Conservation (phyloP, 2,329 filamentous ascomycete species). For the Nakataea oryzae region DNA sequence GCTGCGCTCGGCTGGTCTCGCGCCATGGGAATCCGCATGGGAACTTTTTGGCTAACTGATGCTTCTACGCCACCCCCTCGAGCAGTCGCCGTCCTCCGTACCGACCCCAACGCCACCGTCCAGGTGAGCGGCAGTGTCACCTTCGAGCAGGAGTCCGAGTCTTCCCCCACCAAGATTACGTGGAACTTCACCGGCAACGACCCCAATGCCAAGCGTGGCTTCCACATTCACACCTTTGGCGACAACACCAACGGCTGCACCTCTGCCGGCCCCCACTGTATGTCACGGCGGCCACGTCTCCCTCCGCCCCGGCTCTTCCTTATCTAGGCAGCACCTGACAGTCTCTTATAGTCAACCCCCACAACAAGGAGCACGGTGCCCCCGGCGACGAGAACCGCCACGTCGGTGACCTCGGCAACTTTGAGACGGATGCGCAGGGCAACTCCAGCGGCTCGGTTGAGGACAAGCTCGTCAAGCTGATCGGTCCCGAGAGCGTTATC, state of each 20-base stretch:
- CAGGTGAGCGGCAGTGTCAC: conserved; percentile 87
- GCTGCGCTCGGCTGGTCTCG: background rate
- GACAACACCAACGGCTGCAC: conserved; percentile 99
- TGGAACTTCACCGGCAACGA: conserved; percentile 93
- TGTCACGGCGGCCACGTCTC: conserved; percentile 24
- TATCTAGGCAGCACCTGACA: background rate
- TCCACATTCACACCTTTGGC: conserved; percentile 98
- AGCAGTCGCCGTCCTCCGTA: conserved; percentile 88
- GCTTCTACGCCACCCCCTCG: too few relatives aligned
- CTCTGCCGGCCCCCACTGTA: conserved; percentile 94
- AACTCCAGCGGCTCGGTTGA: conserved; percentile 71
- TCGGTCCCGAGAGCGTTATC: conserved; percentile 88
- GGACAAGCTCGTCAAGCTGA: conserved; percentile 87
- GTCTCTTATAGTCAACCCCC: conserved; percentile 70
- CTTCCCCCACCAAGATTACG: conserved; percentile 70
- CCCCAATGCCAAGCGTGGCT: conserved; percentile 89
- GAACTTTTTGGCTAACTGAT: background rate
- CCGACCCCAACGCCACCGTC: conserved; percentile 63
- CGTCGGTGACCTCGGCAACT: conserved; percentile 95
- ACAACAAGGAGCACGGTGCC: conserved; percentile 83
- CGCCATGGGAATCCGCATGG: too few relatives aligned
- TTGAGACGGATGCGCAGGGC: conserved; percentile 88
- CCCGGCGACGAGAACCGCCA: conserved; percentile 77
- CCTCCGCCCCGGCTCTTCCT: background rate
- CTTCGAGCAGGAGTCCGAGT: conserved; percentile 88